Percentiles rank a stretch among this genome's conserved stretches.
Evolutionary conservation across 1,284 basidiomycete genomes (phyloP).

Genomic region (Rhodofomes roseus): DNA sequence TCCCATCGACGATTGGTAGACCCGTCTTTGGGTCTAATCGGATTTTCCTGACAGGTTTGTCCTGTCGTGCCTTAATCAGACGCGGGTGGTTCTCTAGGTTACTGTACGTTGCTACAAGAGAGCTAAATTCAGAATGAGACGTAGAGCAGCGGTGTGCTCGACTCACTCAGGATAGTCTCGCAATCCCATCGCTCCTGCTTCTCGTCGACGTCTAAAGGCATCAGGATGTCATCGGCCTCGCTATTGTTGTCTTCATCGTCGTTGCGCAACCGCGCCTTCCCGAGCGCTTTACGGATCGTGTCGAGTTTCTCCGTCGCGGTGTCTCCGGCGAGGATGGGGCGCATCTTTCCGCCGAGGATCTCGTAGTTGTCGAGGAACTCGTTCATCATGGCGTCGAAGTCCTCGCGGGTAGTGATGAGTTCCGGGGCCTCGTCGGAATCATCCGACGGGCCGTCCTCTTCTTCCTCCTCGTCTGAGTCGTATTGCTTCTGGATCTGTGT

Average conservation of each 20-base stretch:
- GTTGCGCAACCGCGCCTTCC: slow-evolving; percentile 55
- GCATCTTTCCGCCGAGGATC: slow-evolving; percentile 86
- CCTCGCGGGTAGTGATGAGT: slow-evolving; percentile 77
- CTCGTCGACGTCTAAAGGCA: slow-evolving; percentile 53
- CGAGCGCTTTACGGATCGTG: slow-evolving; percentile 75
- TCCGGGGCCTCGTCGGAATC: slow-evolving; percentile 68
- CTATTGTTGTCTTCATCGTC: slow-evolving; percentile 30
- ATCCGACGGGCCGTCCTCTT: slow-evolving; percentile 45
- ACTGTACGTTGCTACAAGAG: slow-evolving; percentile 78
- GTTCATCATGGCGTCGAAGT: slow-evolving; percentile 90
- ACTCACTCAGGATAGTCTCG: slow-evolving; percentile 88
- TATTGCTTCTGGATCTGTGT: slow-evolving; percentile 74
- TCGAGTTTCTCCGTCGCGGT: slow-evolving; percentile 77
- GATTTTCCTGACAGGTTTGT: slow-evolving; percentile 59
- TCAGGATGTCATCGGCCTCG: slow-evolving; percentile 48
- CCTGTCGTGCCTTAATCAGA: slow-evolving; percentile 67
- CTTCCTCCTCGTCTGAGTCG: slow-evolving; percentile 57
- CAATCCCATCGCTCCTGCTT: slow-evolving; percentile 90
- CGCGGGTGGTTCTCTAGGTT: slow-evolving; percentile 94
- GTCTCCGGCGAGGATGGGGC: slow-evolving; percentile 66
- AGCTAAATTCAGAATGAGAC: neutral
- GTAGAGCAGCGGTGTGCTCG: neutral
- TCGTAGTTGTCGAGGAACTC: slow-evolving; percentile 95
- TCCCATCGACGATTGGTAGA: slow-evolving; percentile 53
- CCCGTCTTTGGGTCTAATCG: slow-evolving; percentile 72